Evolutionary conservation across 1,284 basidiomycete genomes (phyloP).

Genomic region (Cutaneotrichosporon sp.): DNA sequence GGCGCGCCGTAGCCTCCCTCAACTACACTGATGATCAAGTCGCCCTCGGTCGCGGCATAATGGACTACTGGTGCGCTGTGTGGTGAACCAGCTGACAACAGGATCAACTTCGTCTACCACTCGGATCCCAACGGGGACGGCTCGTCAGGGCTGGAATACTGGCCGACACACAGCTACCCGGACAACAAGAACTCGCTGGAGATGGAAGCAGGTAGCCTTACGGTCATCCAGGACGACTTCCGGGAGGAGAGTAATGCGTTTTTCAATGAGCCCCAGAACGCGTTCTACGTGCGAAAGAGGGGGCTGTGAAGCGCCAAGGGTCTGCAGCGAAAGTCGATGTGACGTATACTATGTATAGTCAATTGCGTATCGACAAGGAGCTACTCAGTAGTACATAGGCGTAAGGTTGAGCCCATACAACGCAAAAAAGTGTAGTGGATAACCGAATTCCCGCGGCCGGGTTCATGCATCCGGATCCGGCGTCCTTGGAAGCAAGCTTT

Average conservation of each 20-base stretch:
- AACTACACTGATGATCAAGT: constrained; percentile 19
- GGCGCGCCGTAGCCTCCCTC: constrained; percentile 7
- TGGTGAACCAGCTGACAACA: constrained; percentile 3
- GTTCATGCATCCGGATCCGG: too few species aligned
- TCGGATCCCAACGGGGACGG: constrained; percentile 29
- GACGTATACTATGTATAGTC: too few species aligned
- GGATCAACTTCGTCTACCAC: constrained; percentile 43
- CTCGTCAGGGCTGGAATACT: constrained; percentile 8
- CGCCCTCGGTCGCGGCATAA: constrained; percentile 11
- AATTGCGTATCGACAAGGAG: too few species aligned
- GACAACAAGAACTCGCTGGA: constrained; percentile 30
- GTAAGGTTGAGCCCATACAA: too few species aligned
- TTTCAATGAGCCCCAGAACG: constrained; percentile 22
- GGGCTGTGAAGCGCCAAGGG: neutral
- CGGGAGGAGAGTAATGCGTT: constrained; percentile 33
- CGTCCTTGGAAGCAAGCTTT: too few species aligned
- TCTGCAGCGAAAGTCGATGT: too few species aligned
- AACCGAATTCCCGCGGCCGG: too few species aligned
- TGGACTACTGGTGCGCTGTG: constrained; percentile 39
- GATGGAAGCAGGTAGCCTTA: constrained; percentile 25
- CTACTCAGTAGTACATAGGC: too few species aligned
- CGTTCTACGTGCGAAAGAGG: neutral
- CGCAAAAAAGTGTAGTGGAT: too few species aligned
- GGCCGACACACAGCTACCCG: constrained; percentile 30
- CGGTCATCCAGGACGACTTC: constrained; percentile 38